These are phyloP conservation scores for Acacia pycnantha DNA, from an alignment of 331 rosid species.

Conservation along the genomic window DNA sequence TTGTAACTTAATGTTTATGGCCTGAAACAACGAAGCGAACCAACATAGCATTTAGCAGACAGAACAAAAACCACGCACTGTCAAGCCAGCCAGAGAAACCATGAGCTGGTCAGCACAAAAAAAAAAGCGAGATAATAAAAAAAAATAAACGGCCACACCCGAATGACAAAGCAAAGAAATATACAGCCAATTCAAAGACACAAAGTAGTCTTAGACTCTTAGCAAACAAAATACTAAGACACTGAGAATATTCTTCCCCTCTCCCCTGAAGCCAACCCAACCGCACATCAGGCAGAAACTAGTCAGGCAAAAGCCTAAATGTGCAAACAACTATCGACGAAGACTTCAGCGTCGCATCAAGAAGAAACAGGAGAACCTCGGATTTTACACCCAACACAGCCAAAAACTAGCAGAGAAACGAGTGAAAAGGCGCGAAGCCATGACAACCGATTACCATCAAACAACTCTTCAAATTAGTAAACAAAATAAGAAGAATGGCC, in stretches of 20 bases:
- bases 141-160: background rate
- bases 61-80: background rate
- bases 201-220: too few relatives aligned
- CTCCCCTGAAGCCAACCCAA: background rate
- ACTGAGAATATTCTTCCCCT: background rate
- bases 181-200: background rate
- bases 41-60: background rate
- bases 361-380: background rate
- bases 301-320: too few relatives aligned
- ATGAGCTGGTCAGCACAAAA: background rate
- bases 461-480: background rate
- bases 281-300: background rate
- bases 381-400: background rate
- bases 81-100: background rate
- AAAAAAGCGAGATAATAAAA: background rate
- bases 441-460: too few relatives aligned
- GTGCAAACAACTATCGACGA: background rate
- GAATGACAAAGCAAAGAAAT: background rate
- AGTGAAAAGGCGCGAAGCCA: background rate
- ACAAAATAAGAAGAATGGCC: background rate
- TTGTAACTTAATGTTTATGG: background rate
- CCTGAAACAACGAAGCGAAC: background rate
- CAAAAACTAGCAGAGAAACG: background rate
- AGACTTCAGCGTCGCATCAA: background rate
- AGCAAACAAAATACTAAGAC: background rate